Conservation (phyloP, 371 early-diverging fungal genomes). For the Mucor lusitanicus region DNA sequence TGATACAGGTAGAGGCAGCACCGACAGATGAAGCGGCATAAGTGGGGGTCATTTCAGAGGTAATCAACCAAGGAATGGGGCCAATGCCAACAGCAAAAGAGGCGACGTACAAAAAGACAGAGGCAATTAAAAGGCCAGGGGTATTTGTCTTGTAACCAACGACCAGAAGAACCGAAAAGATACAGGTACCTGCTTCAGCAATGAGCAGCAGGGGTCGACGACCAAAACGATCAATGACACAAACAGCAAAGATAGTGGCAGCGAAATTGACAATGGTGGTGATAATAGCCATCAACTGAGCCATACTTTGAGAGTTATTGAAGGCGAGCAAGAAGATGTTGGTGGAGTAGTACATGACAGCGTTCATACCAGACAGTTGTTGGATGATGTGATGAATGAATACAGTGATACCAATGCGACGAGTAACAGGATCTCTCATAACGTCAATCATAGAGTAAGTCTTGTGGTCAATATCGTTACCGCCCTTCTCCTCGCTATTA, state of each 20-base stretch:
- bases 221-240: constrained; percentile 39
- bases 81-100: constrained; percentile 86
- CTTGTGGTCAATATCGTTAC: background rate
- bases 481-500: background rate
- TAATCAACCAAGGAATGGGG: constrained; percentile 78
- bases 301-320: constrained; percentile 36
- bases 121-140: constrained; percentile 56
- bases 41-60: constrained; percentile 69
- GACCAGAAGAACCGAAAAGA: constrained; percentile 60
- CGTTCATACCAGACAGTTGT: constrained; percentile 88
- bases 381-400: constrained; percentile 60
- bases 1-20: constrained; percentile 54
- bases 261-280: constrained; percentile 66
- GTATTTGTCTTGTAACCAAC: constrained; percentile 49
- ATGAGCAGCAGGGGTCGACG: constrained; percentile 59
- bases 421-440: constrained; percentile 41
- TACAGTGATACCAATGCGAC: constrained; percentile 60
- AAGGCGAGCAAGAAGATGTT: constrained; percentile 54
- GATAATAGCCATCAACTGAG: constrained; percentile 59
- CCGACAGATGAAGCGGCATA: constrained; percentile 56
- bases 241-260: constrained; percentile 50
- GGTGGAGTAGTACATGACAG: constrained; percentile 80
- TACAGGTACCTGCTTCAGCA: constrained; percentile 56
- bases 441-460: constrained; percentile 31
- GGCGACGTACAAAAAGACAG: constrained; percentile 73